Percentiles rank a stretch among this genome's conserved stretches.
Evolutionary conservation across 2,329 filamentous ascomycete species (phyloP).

Genomic region (Ophiocordyceps unilateralis): DNA sequence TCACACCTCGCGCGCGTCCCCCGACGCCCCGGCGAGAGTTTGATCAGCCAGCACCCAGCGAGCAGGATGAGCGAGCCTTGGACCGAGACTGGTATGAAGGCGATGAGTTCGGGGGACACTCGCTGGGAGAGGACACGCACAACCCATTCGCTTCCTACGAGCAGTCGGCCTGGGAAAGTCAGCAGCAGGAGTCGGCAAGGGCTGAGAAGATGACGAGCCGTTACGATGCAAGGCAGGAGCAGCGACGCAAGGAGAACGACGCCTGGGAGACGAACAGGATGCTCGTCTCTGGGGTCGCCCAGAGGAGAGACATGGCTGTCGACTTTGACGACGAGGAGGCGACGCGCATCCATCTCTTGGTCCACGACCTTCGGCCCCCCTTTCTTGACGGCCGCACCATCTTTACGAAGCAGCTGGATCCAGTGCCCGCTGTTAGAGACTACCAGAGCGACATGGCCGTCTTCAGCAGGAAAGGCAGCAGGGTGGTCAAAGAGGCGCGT

Average conservation of each 20-base stretch:
- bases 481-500: conserved; percentile 76
- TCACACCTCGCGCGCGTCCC: conserved; percentile 19
- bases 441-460: conserved; percentile 98
- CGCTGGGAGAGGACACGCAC: conserved; percentile 80
- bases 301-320: conserved; percentile 62
- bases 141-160: conserved; percentile 75
- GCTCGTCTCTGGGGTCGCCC: conserved; percentile 89
- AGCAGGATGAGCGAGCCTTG: conserved; percentile 56
- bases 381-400: conserved; percentile 90
- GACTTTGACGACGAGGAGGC: conserved; percentile 88
- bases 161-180: conserved; percentile 53
- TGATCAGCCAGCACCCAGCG: conserved; percentile 42
- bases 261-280: conserved; percentile 98
- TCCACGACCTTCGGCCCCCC: conserved; percentile 85
- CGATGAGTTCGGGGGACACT: conserved; percentile 66
- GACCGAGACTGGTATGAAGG: conserved; percentile 89
- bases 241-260: conserved; percentile 87
- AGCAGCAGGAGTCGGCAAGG: conserved; percentile 62
- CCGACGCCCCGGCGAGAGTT: conserved; percentile 19
- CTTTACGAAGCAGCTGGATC: conserved; percentile 94
- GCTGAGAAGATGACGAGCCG: conserved; percentile 65
- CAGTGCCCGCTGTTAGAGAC: conserved; percentile 81
- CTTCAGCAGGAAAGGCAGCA: conserved; percentile 88
- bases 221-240: conserved; percentile 51
- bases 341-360: conserved; percentile 74